Base-by-base conservation (phyloP, 306 rosid genomes). In the Boehmeria nivea region DNA sequence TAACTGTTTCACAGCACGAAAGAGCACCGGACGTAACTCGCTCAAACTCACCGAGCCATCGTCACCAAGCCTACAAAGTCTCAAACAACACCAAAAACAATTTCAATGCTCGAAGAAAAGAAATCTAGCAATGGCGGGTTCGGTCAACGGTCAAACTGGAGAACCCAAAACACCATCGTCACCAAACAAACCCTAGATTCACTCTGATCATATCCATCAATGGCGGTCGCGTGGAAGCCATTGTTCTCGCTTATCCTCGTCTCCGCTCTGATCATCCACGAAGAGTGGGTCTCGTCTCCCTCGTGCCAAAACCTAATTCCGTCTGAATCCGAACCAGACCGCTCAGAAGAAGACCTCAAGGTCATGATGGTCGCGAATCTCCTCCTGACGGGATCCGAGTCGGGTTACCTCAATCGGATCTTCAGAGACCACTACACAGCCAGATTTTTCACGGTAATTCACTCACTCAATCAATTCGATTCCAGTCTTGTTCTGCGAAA, bases 281-380 rank as follows among this genome's bases (percentile, higher is more conserved):
- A 80, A 40, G 77, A 81, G 15, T 70, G 79, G 82, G 64, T 73
- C 14, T 81, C 93, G 27, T 62, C 71, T 5, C 94, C 94, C 21
- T 17, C 74, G 39, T 84, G 94, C 83, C 53, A 67, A 43, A 24
- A 39, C 7, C 59, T 66, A 6, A 74, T 62, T 12, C 43, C 51
- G 44, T 38, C 52, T 27, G 21, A 27, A 31, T 33, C 59, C 20
- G 59, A 27, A 8, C 12, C 24, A 21, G 64, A 56, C 7, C 60
- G 62, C 60, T 69, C 77, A 0, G 76, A 72, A 20, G 74, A 72
- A 21, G 71, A 71, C 55, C 65, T 84, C 57, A 84, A 73, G 46
- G 93, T 84, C 46, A 84, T 84, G 81, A 12, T 81, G 51, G 85
- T 81, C 54, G 77, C 85, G 58, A 63, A 84, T 59, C 73, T 84